A percentile compares a stretch with the other conserved stretches of the same genome.
These are phyloP conservation scores for Chlamydomonas sphaeroides DNA, from an alignment of 139 green algal species.

Conservation along the genomic window DNA sequence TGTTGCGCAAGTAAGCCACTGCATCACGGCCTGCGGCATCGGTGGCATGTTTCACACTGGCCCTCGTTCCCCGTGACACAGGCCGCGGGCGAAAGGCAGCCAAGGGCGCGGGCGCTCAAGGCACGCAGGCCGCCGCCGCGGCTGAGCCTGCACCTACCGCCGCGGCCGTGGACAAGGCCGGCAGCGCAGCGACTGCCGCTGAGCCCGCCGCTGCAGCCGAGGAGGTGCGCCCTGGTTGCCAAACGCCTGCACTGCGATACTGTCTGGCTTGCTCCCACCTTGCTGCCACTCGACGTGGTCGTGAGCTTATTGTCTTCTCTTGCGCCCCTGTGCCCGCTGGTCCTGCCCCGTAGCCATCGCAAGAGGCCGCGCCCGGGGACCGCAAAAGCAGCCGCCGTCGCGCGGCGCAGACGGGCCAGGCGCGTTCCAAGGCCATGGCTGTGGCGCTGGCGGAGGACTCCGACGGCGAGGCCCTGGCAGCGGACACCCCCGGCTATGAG, in stretches of 20 bases:
- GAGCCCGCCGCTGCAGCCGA: background rate
- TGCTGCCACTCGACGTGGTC: no score
- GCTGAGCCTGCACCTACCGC: background rate
- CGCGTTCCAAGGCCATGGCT: conserved; percentile 7
- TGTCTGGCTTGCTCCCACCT: no score
- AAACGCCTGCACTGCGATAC: no score
- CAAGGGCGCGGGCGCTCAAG: background rate
- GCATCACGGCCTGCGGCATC: no score
- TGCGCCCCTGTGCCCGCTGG: no score
- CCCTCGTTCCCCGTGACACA: no score
- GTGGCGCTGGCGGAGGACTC: conserved; percentile 2
- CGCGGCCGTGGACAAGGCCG: background rate
- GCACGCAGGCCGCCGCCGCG: no score
- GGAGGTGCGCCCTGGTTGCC: no score
- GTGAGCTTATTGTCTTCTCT: no score
- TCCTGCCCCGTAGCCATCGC: background rate
- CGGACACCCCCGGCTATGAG: conserved; percentile 2
- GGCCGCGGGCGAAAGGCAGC: conserved; percentile 18
- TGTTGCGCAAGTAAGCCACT: no score
- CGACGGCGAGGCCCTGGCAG: background rate
- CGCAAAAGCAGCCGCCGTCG: conserved; percentile 3
- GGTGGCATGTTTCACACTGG: background rate
- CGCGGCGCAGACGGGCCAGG: conserved; percentile 9
- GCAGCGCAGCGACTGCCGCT: background rate
- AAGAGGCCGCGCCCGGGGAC: background rate